Evolutionary conservation across 2,329 filamentous ascomycete species (phyloP).

Genomic region (Pseudomassariella vexata): DNA sequence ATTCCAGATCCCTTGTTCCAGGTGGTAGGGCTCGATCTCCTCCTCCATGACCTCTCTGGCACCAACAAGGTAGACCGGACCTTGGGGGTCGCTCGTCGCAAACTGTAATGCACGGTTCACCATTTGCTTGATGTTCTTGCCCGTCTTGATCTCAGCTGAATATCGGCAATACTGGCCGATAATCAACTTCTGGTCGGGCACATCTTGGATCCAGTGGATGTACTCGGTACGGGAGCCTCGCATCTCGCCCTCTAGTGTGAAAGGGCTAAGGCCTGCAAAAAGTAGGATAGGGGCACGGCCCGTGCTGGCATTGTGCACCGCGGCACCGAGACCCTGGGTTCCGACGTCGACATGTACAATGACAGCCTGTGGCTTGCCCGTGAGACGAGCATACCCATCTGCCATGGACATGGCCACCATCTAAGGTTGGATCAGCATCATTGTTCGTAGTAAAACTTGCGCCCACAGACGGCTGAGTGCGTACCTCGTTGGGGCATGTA

Average conservation of each 20-base stretch:
- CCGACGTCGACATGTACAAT: slow-evolving; percentile 80
- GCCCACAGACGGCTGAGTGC: not conserved
- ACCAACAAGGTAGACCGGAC: slow-evolving; percentile 74
- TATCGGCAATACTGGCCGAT: slow-evolving; percentile 83
- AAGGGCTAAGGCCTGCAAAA: slow-evolving; percentile 73
- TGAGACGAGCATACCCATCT: slow-evolving; percentile 71
- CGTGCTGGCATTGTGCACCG: slow-evolving; percentile 72
- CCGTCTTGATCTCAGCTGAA: slow-evolving; percentile 74
- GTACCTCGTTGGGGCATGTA: slow-evolving; percentile 74
- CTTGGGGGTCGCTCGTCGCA: slow-evolving; percentile 68
- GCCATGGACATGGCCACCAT: slow-evolving; percentile 85
- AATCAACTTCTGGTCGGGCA: slow-evolving; percentile 76
- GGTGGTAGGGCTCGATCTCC: slow-evolving; percentile 66
- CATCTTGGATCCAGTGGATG: slow-evolving; percentile 83
- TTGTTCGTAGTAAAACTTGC: not conserved
- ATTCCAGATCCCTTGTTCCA: slow-evolving; percentile 67
- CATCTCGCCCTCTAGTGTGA: slow-evolving; percentile 72
- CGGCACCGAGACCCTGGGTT: slow-evolving; percentile 71
- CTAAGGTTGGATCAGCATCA: slow-evolving; percentile 28
- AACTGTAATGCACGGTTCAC: slow-evolving; percentile 82
- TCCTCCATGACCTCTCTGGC: slow-evolving; percentile 82
- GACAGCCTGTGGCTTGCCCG: slow-evolving; percentile 67
- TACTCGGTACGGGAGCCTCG: slow-evolving; percentile 75
- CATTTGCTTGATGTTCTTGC: slow-evolving; percentile 82
- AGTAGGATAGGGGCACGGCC: slow-evolving; percentile 71